Base-by-base conservation (phyloP, 192 early-diverging fungal genomes). In the Coemansia sp. region DNA sequence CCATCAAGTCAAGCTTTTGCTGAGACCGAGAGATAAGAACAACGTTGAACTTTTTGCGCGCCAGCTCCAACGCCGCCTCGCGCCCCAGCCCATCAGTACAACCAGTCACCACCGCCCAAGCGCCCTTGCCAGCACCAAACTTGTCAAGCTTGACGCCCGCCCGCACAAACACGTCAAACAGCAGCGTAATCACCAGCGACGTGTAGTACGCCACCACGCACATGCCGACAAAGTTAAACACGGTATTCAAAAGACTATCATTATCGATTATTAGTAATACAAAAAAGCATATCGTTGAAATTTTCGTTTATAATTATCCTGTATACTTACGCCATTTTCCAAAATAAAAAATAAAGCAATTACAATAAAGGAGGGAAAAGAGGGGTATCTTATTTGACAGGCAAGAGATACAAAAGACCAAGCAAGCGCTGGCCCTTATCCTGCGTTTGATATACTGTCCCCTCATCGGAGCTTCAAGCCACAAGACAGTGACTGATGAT, bases 21-120 rank as follows among this genome's bases (percentile, higher is more conserved):
- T 79, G 75, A 46, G 91, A 94, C 61, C 97, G 91, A 54, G 94
- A 92, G 40, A 97, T 81, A 42, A 99, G 77, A 36, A 96, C 71
- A 33, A 97, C 52, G 72, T 97, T 97, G 87, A 95, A 90, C 73
- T 89, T 88, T 22, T 89, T 89, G 61, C 89, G 84, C 38, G 94
- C 95, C 38, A 99, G 85, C 81, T 99, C 94, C 51, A 89, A 72
- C n/a, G 96, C 95, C 67, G 96, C 94, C 79, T 97, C 94, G 67
- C 91, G 93, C 36, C 97, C 97, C 79, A 99, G 94, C 62, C 96
- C 97, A 78, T 97, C 97, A 16, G 96, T 95, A 36, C 94, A 95
- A 60, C 97, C 97, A 40, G 97, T 99, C 34, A 99, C 89, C 52
- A 98, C 91, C 5, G 85, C 85, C 85, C 85, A 86, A 52, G 67